Conservation (phyloP, 148 eudicot species). For the Simmondsia chinensis region DNA sequence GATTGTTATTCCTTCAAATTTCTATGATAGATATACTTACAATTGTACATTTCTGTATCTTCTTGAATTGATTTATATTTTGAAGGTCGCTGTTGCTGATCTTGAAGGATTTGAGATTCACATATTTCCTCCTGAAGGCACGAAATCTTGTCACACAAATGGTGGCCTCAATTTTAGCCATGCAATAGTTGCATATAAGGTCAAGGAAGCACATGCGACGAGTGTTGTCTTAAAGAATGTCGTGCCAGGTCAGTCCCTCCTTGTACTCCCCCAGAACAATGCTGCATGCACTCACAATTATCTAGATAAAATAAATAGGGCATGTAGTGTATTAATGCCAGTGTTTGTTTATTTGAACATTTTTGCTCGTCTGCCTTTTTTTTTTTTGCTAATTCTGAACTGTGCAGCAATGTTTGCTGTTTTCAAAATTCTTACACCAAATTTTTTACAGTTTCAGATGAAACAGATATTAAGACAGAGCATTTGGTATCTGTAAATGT, state of each 20-base stretch:
- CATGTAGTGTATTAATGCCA: not conserved
- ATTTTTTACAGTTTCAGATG: constrained; percentile 7
- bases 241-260: constrained; percentile 13
- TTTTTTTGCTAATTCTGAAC: not conserved
- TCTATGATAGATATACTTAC: not conserved
- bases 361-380: not conserved
- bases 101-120: constrained; percentile 17
- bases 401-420: not conserved
- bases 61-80: constrained; percentile 3
- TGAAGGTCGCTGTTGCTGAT: constrained; percentile 34
- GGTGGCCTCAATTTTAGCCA: constrained; percentile 8
- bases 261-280: not conserved
- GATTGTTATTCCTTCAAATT: not conserved
- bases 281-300: not conserved
- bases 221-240: constrained; percentile 10
- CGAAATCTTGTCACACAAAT: not conserved
- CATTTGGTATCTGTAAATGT: not conserved
- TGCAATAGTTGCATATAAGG: constrained; percentile 25
- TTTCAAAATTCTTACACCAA: not conserved
- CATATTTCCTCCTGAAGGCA: constrained; percentile 23
- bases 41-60: not conserved
- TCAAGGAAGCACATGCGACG: constrained; percentile 14
- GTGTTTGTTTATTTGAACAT: not conserved
- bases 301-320: not conserved
- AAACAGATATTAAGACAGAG: not conserved